A percentile compares a stretch with the other conserved stretches of the same genome.
Conservation (phyloP, 495 filamentous ascomycete genomes). For the Tirmania nivea region DNA sequence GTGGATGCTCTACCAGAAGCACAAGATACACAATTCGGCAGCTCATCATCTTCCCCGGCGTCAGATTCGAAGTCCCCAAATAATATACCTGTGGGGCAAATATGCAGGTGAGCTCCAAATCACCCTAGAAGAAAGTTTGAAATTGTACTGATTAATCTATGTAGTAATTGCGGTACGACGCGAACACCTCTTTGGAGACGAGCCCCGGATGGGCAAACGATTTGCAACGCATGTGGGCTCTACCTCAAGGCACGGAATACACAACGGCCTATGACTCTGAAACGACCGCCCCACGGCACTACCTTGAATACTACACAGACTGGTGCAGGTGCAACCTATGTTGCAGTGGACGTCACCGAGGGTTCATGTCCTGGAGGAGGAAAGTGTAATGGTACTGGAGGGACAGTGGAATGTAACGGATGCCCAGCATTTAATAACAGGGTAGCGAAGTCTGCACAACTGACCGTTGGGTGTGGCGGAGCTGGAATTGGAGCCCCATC, state of each 20-base stretch:
- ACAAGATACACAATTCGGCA: not conserved
- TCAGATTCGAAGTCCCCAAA: constrained; percentile 6
- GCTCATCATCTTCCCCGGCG: not conserved
- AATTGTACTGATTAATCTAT: constrained; percentile 5
- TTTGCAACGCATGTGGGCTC: constrained; percentile 94
- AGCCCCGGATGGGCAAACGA: constrained; percentile 76
- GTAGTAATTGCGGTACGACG: constrained; percentile 84
- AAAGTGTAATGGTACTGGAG: constrained; percentile 88
- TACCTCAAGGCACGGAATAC: constrained; percentile 88
- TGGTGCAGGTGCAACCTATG: constrained; percentile 47
- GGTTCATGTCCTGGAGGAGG: constrained; percentile 94
- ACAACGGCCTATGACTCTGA: constrained; percentile 68
- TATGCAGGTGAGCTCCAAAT: constrained; percentile 30
- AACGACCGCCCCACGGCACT: constrained; percentile 31
- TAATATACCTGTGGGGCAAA: constrained; percentile 28
- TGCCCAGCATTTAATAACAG: constrained; percentile 96
- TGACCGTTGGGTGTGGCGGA: constrained; percentile 26
- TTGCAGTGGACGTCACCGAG: constrained; percentile 44
- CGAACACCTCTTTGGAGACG: constrained; percentile 87
- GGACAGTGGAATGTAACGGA: constrained; percentile 85
- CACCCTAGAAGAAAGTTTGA: not conserved
- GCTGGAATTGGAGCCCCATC: constrained; percentile 10
- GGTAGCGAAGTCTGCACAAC: constrained; percentile 64
- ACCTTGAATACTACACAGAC: constrained; percentile 17
- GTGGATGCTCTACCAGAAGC: not conserved